Base-by-base conservation (phyloP, 208 protist species). In the Acanthamoeba culbertsoni region DNA sequence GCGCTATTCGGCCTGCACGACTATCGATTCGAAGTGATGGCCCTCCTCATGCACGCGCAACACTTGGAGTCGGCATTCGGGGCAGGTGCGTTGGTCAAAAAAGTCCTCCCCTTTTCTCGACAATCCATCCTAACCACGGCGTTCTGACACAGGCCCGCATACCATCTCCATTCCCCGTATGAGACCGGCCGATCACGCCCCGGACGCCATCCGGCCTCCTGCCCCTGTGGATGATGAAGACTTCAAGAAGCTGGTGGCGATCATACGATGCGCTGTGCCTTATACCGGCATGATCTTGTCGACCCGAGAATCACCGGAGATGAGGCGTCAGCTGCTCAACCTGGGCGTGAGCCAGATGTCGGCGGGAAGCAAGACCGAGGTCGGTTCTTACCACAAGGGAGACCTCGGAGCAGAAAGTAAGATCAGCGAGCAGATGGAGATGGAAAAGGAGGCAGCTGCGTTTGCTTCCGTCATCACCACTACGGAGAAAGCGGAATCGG, bases 251-350 rank as follows among this genome's bases (percentile, higher is more conserved):
- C 65, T 96, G n/a, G 94, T 96, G 37, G 95, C 95, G 14, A 77
- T 96, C 20, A 23, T 95, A 7, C 42, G 95, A 7, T 92, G 90
- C 77, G 65, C 94, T 4, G 95, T 96, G 75, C 95, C 95, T 18
- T 96, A 96, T 73, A 96, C 95, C 31, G 95, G 95, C 5, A 96
- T 96, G 95, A 96, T 96, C 63, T 88, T 96, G 2, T 95, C 94
- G 0, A 96, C 95, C 2, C 86, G 93, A 46, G 95, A 96, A 79
- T 63, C 20, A 40, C n/a, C 57, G 3, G 68, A 95, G 53, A 96
- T 96, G 93, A 40, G 95, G 42, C 57, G 82, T 12, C 43, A 96
- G 55, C 86, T 96, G 33, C 63, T 96, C 23, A 68, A 93, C 43
- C 35, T 96, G 43, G 95, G 95, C 86, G 95, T 96, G 43, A 95